Conservation (phyloP, 2,329 filamentous ascomycete species). For the Cadophora sp. region DNA sequence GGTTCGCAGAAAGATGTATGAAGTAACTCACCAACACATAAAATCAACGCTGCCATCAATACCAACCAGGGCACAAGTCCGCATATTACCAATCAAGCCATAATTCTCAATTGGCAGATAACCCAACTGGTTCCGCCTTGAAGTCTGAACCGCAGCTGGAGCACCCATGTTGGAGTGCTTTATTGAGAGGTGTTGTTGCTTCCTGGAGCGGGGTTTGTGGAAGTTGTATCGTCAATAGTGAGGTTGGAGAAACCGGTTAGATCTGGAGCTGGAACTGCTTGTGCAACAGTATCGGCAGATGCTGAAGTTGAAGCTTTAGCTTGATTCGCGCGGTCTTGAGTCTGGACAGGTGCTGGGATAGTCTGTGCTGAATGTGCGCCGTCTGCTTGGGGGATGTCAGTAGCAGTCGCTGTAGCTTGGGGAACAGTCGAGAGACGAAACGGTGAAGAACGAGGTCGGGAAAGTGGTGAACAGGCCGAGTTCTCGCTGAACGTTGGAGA, state of each 20-base stretch:
- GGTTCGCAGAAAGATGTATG: background rate
- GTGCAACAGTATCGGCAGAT: background rate
- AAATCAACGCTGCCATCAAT: constrained; percentile 78
- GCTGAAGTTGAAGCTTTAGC: constrained; percentile 1
- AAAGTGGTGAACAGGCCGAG: background rate
- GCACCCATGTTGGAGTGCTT: constrained; percentile 27
- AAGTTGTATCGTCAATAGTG: background rate
- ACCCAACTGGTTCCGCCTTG: constrained; percentile 36
- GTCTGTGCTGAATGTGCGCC: background rate
- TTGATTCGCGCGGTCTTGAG: background rate
- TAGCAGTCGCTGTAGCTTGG: background rate
- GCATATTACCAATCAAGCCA: constrained; percentile 82
- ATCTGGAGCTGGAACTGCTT: constrained; percentile 7
- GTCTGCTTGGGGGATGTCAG: constrained; percentile 2
- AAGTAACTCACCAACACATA: constrained; percentile 71
- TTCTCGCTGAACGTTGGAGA: background rate
- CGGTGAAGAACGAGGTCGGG: background rate
- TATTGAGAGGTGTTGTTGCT: constrained; percentile 8
- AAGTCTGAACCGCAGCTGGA: constrained; percentile 29
- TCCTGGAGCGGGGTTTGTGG: background rate
- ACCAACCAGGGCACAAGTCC: constrained; percentile 76
- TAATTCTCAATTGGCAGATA: constrained; percentile 70
- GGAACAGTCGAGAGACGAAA: background rate
- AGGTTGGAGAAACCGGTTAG: background rate
- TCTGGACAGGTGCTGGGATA: background rate